Base-by-base conservation (phyloP, 2,329 filamentous ascomycete species). In the Epichloe scottii region DNA sequence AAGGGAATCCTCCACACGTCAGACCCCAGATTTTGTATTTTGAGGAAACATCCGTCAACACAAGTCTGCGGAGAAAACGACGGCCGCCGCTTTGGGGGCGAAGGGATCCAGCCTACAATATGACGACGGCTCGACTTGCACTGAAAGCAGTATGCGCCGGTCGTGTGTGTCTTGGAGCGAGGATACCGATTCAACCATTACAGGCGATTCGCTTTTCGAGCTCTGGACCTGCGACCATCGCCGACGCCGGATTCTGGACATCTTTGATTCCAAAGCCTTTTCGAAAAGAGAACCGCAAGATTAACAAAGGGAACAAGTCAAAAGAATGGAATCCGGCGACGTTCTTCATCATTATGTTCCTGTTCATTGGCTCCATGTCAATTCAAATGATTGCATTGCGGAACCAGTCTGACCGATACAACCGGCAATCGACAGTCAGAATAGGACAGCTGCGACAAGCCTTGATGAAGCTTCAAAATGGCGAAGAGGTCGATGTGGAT, bases 281-380 rank as follows among this genome's bases (percentile, higher is more conserved):
- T 44, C 78, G 80, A 54, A 67, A 64, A 46, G 63, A 70, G 57
- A 72, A 67, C 49, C 65, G 60, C 50, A 61, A 60, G 54, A 62
- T 58, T 15, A 60, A 55, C 41, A 69, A 69, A 60, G 66, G 65
- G 23, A 78, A 75, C 56, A 48, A 47, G 23, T 70, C 76, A 15
- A 84, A 79, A 62, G 78, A 81, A 58, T 87, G 84, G 82, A 91
- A 91, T 59, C 86, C 87, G 3, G 85, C 85, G 19, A 89, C 84
- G 0, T 91, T 89, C 62, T 93, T 84, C 66, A 87, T 91, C 58
- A 73, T 83, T 59, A 87, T 91, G 56, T 89, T 89, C 61, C 73
- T 89, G 40, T 76, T 97, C 56, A 91, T 97, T 56, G 94, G 94
- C 4, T 95, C 89, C 55, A 95, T 96, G 75, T 87, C 91, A 14